Evolutionary conservation across 331 rosid genomes (phyloP).

Genomic region (Malus hybrid): DNA sequence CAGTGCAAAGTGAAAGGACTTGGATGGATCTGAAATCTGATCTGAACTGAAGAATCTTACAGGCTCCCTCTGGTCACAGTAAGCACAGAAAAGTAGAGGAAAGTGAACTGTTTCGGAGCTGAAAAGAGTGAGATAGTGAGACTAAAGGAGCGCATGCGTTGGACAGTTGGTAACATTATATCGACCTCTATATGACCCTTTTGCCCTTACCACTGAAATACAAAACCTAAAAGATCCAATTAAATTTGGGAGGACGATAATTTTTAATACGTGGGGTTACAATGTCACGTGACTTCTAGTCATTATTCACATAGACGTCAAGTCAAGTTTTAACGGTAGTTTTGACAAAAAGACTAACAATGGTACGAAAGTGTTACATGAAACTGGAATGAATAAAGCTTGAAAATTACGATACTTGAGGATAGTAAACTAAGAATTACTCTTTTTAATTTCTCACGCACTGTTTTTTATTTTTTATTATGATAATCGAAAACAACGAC

Average conservation of each 20-base stretch:
- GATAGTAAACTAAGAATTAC: too few species aligned
- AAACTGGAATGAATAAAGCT: too few species aligned
- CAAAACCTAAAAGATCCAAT: too few species aligned
- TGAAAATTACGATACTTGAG: too few species aligned
- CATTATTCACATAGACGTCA: rapidly evolving
- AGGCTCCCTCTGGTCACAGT: not conserved
- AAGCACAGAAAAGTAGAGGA: not conserved
- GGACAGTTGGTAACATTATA: conserved; percentile 19
- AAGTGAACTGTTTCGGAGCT: not conserved
- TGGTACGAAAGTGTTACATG: too few species aligned
- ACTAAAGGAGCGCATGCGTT: not conserved
- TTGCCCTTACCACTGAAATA: conserved; percentile 10
- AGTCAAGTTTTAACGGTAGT: rapidly evolving
- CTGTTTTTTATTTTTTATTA: too few species aligned
- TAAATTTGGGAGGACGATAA: too few species aligned
- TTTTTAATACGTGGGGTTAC: too few species aligned
- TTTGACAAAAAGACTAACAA: too few species aligned
- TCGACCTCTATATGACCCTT: conserved; percentile 20
- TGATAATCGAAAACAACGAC: too few species aligned
- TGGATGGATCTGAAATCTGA: conserved; percentile 1
- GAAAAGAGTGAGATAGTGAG: not conserved
- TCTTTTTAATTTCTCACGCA: too few species aligned
- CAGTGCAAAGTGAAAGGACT: not conserved
- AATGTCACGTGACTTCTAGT: rapidly evolving
- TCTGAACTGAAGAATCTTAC: too few species aligned